Percentiles rank a stretch among this genome's conserved stretches.
These are phyloP conservation scores for Daedaleopsis nitida DNA, from an alignment of 768 basidiomycete genomes.

Conservation along the genomic window DNA sequence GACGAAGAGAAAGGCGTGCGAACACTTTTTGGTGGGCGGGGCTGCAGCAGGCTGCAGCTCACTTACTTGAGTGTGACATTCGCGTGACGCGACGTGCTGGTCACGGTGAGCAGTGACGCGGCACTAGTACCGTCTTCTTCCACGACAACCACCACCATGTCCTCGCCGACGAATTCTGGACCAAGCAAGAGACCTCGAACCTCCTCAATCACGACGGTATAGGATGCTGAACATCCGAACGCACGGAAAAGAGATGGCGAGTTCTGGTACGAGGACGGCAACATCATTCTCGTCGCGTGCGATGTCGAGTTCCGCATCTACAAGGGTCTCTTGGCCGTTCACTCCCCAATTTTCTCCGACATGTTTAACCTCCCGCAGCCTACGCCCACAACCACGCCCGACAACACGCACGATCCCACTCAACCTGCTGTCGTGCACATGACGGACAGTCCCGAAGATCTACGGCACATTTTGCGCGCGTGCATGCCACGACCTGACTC, in stretches of 20 bases:
- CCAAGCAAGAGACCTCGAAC: no score
- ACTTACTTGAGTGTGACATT: no score
- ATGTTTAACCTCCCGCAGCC: no score
- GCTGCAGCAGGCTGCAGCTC: no score
- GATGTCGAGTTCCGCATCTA: slow-evolving; percentile 26
- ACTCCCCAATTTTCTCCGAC: slow-evolving; percentile 4
- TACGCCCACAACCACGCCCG: no score
- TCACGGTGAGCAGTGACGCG: not conserved
- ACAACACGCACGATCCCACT: no score
- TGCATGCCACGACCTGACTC: not conserved
- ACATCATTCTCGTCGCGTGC: slow-evolving; percentile 26
- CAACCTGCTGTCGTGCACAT: no score
- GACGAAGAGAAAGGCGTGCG: no score
- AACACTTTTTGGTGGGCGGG: no score
- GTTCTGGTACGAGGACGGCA: slow-evolving; percentile 31
- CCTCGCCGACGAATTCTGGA: not conserved
- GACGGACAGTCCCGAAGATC: not conserved
- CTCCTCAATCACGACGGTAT: not conserved
- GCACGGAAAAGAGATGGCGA: slow-evolving; percentile 7
- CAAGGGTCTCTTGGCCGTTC: slow-evolving; percentile 23
- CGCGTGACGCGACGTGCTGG: not conserved
- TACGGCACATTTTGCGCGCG: not conserved
- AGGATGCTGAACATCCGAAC: no score
- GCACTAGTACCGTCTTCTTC: no score
- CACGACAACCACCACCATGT: no score